Evolutionary conservation across 345 rosid genomes (phyloP).

Genomic region (Salix koriyanagi): DNA sequence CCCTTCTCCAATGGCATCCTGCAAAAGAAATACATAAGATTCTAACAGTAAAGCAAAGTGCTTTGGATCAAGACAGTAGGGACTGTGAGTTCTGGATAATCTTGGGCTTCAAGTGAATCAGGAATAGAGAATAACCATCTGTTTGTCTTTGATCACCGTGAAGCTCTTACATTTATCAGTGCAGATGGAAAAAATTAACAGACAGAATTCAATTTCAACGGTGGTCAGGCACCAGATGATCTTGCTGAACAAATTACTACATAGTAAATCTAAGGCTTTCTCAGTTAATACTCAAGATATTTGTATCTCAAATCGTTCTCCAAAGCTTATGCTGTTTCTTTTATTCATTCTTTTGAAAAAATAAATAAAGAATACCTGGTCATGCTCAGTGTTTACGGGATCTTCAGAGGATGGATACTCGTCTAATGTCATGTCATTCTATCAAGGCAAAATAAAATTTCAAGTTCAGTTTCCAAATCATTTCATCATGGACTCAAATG

Average conservation of each 20-base stretch:
- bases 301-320: neutral
- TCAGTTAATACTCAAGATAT: neutral
- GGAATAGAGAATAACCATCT: neutral
- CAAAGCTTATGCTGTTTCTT: neutral
- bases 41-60: neutral
- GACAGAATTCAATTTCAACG: neutral
- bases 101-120: neutral
- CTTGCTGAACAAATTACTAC: neutral
- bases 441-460: neutral
- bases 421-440: neutral
- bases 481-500: neutral
- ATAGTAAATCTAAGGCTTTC: neutral
- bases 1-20: neutral
- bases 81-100: neutral
- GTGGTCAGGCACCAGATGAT: neutral
- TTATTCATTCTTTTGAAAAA: too few species aligned
- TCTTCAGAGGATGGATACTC: neutral
- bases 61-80: neutral
- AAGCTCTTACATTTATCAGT: neutral
- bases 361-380: neutral
- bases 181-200: neutral
- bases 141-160: neutral
- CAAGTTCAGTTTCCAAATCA: neutral
- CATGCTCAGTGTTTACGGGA: neutral
- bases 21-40: neutral